phyloP scores from a whole-genome alignment of 495 filamentous ascomycete species.

The Collariella sp. region DNA sequence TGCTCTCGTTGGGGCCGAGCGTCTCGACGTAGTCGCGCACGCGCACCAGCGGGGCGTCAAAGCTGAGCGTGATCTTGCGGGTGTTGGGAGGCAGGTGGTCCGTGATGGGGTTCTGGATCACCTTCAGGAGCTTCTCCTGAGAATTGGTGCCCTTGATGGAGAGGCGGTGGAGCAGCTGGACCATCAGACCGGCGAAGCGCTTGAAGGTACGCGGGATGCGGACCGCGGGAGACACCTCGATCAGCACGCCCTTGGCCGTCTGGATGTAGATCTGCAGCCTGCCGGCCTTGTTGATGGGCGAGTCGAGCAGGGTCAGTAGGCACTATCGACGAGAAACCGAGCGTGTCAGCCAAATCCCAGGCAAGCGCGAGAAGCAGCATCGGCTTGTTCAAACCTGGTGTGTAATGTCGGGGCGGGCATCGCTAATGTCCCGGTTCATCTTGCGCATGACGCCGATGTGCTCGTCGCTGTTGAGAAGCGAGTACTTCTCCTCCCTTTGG shows the following conservation, averaged over 20 bases:
- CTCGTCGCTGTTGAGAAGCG: conserved; percentile 94
- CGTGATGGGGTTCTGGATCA: conserved; percentile 95
- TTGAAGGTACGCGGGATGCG: conserved; percentile 98
- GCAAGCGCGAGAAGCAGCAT: conserved; percentile 2
- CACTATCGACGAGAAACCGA: conserved; percentile 52
- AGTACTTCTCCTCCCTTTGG: conserved; percentile 84
- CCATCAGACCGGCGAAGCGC: conserved; percentile 96
- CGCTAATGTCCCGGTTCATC: conserved; percentile 97
- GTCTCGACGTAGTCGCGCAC: conserved; percentile 80
- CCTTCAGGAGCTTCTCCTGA: conserved; percentile 92
- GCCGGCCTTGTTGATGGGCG: conserved; percentile 95
- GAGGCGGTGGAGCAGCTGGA: conserved; percentile 92
- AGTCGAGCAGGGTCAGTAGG: conserved; percentile 93
- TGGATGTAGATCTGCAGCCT: conserved; percentile 97
- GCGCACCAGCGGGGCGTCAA: conserved; percentile 77
- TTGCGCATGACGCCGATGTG: conserved; percentile 98
- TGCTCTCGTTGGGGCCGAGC: conserved; percentile 73
- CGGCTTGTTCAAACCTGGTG: conserved; percentile 67
- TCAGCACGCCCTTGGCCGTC: conserved; percentile 90
- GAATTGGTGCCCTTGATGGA: conserved; percentile 93
- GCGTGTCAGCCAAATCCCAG: conserved; percentile 15
- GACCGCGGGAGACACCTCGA: conserved; percentile 93
- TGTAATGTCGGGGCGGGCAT: conserved; percentile 93
- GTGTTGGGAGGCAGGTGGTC: conserved; percentile 95
- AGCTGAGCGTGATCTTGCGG: conserved; percentile 92